Base-by-base conservation (phyloP, 805 yeast genomes). In the Candida golubevii region DNA sequence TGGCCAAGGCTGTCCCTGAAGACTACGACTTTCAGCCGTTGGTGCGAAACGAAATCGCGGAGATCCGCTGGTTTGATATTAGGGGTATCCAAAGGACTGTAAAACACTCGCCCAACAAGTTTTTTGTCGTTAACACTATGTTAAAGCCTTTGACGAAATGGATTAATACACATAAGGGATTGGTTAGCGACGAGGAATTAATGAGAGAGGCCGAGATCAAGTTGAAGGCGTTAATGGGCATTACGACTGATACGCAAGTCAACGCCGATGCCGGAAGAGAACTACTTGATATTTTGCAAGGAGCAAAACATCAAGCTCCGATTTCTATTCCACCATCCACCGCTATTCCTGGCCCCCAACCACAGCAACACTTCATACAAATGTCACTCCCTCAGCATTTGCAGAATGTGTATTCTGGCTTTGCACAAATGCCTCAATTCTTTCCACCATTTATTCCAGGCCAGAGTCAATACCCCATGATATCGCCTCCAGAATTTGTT, bases 31-130 rank as follows among this genome's bases (percentile, higher is more conserved):
- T 93, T 57, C 77, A 72, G 50, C 97, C 99, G 1, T 70, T 76
- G 47, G 96, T 88, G 1, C 78, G 96, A 57, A 86, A 86, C 61
- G 99, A 93, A 66, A 95, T 93, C 52, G 78, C 83, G 36, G 78
- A 79, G 44, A 87, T 91, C 40, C 76, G 83, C 63, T 91, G 97
- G 98, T 65, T 71, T 50, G 83, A 80, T 54, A 67, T 85, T 49
- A 81, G 62, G 53, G 26, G 53, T 8, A 56, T 71, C 28, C 65
- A 57, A 41, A 56, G 77, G 67, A 72, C 70, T 59, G 55, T 65
- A 59, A 59, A 74, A 66, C n/a, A 53, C 56, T 53, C 58, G 38
- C 65, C 69, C 12, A 63, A 60, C 48, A 50, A 63, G 26, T 76
- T 59, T 48, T 79, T 73, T 54, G 62, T 80, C 31, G 74, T 80